Conservation (phyloP, 495 filamentous ascomycete species). For the Talaromyces proteolyticus region DNA sequence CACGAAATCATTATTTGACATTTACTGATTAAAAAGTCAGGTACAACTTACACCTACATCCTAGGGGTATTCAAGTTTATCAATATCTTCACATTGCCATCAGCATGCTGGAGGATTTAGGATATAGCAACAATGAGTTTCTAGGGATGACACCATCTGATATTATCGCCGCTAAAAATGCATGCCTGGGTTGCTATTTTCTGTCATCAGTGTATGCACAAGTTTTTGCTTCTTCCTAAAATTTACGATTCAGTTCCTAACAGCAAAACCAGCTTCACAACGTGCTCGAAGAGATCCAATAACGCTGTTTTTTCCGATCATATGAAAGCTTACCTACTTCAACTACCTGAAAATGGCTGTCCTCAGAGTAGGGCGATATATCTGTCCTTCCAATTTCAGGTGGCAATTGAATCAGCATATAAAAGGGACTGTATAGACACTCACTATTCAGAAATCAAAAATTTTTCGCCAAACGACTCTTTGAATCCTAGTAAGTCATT, state of each 20-base stretch:
- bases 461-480: too few species aligned
- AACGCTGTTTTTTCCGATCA: too few species aligned
- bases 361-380: too few species aligned
- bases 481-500: too few species aligned
- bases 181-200: not conserved
- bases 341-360: too few species aligned
- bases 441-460: too few species aligned
- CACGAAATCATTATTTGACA: not conserved
- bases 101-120: conserved; percentile 1
- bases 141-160: not conserved
- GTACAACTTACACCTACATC: conserved; percentile 1
- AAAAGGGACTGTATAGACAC: too few species aligned
- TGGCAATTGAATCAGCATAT: too few species aligned
- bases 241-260: not conserved
- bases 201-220: conserved; percentile 1
- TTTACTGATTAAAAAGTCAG: not conserved
- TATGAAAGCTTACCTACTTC: too few species aligned
- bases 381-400: too few species aligned
- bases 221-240: not conserved
- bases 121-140: too few species aligned
- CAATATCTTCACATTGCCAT: conserved; percentile 4
- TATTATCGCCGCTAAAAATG: not conserved
- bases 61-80: conserved; percentile 1
- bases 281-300: not conserved
- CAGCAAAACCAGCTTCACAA: conserved; percentile 2